Evolutionary conservation across 2,329 filamentous ascomycete species (phyloP).

Genomic region (Trichophyton mentagrophytes): DNA sequence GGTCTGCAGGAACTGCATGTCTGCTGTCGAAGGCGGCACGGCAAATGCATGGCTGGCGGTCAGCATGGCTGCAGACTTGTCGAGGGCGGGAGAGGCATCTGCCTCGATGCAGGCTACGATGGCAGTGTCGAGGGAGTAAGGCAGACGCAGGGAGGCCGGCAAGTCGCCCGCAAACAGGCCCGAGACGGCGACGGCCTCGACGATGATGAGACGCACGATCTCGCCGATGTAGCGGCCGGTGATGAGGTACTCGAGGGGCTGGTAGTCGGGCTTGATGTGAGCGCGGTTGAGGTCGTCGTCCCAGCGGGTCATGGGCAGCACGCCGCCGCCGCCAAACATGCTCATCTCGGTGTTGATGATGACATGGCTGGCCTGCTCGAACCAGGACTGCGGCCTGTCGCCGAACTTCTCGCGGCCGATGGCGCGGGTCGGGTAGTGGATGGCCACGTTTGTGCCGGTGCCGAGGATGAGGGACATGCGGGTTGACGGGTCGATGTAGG

Average conservation of each 20-base stretch:
- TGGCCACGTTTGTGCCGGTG: slow-evolving; percentile 53
- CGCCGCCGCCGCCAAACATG: slow-evolving; percentile 50
- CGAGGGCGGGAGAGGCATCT: slow-evolving; percentile 28
- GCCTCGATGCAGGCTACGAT: slow-evolving; percentile 46
- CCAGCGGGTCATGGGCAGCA: slow-evolving; percentile 48
- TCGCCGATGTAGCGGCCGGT: slow-evolving; percentile 53
- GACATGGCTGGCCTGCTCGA: slow-evolving; percentile 45
- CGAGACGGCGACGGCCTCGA: slow-evolving; percentile 45
- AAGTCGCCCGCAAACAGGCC: slow-evolving; percentile 46
- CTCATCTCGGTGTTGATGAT: slow-evolving; percentile 54
- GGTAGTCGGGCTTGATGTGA: slow-evolving; percentile 49
- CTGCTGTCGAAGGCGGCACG: slow-evolving; percentile 34
- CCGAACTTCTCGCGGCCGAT: slow-evolving; percentile 46
- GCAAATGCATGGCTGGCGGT: slow-evolving; percentile 40
- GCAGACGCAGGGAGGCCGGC: slow-evolving; percentile 42
- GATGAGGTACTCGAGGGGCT: slow-evolving; percentile 52
- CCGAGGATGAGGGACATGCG: slow-evolving; percentile 52
- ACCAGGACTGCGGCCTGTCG: slow-evolving; percentile 41
- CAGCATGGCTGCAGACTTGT: slow-evolving; percentile 34
- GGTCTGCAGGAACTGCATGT: slow-evolving; percentile 43
- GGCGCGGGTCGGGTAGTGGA: slow-evolving; percentile 45
- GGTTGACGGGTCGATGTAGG: slow-evolving; percentile 48
- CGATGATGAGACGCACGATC: slow-evolving; percentile 47
- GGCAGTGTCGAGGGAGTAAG: slow-evolving; percentile 48
- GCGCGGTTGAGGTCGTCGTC: slow-evolving; percentile 47